phyloP scores from a whole-genome alignment of 1,284 basidiomycete species.

The Cystobasidiaceae sp. region DNA sequence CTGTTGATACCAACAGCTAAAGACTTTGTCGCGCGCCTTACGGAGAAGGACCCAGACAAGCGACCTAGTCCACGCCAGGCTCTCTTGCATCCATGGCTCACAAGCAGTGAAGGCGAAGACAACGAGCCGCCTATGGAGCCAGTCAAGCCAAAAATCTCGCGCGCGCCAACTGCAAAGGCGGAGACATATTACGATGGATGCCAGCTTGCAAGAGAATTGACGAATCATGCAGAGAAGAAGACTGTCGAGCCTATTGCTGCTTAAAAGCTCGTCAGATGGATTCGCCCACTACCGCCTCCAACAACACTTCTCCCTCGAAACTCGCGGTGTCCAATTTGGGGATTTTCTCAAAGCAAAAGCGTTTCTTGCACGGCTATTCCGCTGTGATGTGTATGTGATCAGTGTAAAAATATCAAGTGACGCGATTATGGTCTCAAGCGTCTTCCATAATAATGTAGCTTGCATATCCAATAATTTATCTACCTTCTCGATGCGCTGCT shows the following conservation, averaged over 20 bases:
- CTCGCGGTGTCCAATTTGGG: too few relatives aligned
- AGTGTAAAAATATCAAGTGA: too few relatives aligned
- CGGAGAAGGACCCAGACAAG: slow-evolving; percentile 35
- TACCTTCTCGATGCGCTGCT: too few relatives aligned
- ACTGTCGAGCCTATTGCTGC: not conserved
- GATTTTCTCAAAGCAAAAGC: too few relatives aligned
- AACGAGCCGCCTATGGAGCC: not conserved
- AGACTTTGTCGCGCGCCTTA: slow-evolving; percentile 35
- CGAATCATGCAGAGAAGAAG: slow-evolving; percentile 14
- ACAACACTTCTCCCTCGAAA: too few relatives aligned
- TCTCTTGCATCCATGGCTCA: slow-evolving; percentile 36
- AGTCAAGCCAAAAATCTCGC: slow-evolving; percentile 4
- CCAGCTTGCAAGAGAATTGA: slow-evolving; percentile 12
- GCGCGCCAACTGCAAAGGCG: slow-evolving; percentile 24
- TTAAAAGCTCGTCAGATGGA: not conserved
- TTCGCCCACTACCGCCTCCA: too few relatives aligned
- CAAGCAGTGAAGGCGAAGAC: not conserved
- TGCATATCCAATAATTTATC: too few relatives aligned
- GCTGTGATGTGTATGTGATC: too few relatives aligned
- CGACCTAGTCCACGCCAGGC: slow-evolving; percentile 36
- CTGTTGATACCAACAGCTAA: slow-evolving; percentile 34
- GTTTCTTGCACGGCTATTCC: too few relatives aligned
- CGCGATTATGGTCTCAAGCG: too few relatives aligned
- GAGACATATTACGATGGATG: slow-evolving; percentile 25
- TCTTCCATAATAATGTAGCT: too few relatives aligned